Evolutionary conservation across 1,139 yeast species (phyloP).

Genomic region (Candida freyschussii): DNA sequence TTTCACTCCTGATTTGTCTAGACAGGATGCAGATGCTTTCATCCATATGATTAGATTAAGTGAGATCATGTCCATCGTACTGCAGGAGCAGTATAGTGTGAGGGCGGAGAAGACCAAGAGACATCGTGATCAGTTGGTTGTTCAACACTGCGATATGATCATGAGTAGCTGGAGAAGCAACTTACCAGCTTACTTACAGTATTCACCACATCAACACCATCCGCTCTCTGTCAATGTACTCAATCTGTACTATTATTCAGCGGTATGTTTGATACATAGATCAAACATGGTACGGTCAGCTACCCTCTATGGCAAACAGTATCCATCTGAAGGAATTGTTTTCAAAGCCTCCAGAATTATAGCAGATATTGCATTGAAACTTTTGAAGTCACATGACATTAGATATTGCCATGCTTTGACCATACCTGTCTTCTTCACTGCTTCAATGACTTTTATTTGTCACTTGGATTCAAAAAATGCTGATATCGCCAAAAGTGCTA

Average conservation of each 20-base stretch:
- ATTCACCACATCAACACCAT: slow-evolving; percentile 53
- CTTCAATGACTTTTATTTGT: slow-evolving; percentile 68
- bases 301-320: slow-evolving; percentile 22
- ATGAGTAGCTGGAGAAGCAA: slow-evolving; percentile 77
- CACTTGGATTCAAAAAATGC: slow-evolving; percentile 62
- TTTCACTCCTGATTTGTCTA: slow-evolving; percentile 55
- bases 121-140: slow-evolving; percentile 40
- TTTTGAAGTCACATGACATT: slow-evolving; percentile 49
- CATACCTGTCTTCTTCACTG: slow-evolving; percentile 53
- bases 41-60: slow-evolving; percentile 65
- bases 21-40: slow-evolving; percentile 39
- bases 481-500: slow-evolving; percentile 56
- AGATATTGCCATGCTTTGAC: slow-evolving; percentile 54
- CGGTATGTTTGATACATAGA: slow-evolving; percentile 67
- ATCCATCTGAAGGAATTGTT: slow-evolving; percentile 69
- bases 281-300: slow-evolving; percentile 46
- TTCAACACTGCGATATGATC: slow-evolving; percentile 71
- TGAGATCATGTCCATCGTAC: slow-evolving; percentile 69
- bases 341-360: slow-evolving; percentile 85
- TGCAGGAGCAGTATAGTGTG: slow-evolving; percentile 68
- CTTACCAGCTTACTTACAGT: slow-evolving; percentile 61
- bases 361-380: slow-evolving; percentile 57
- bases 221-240: slow-evolving; percentile 57
- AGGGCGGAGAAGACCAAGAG: slow-evolving; percentile 53
- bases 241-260: slow-evolving; percentile 69